Evolutionary conservation across 306 rosid genomes (phyloP).

Genomic region (Oemleria cerasiformis): DNA sequence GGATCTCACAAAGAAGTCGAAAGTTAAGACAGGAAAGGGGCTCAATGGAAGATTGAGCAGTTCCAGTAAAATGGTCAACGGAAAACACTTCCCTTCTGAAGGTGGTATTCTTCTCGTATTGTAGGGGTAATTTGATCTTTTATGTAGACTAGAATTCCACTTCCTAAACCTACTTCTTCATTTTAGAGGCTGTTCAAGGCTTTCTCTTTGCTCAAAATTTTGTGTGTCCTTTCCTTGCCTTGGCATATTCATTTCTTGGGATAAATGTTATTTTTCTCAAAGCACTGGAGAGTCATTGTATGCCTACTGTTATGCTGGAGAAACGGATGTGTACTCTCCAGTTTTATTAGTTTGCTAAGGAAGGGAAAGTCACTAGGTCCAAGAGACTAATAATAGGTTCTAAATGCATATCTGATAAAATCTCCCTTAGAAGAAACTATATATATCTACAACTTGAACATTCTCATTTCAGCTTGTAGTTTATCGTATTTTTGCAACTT

Average conservation of each 20-base stretch:
- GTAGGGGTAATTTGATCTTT: slow-evolving; percentile 11
- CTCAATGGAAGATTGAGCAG: slow-evolving; percentile 36
- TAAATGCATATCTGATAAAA: slow-evolving; percentile 8
- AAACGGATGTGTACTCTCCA: background rate
- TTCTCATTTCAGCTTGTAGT: slow-evolving; percentile 1
- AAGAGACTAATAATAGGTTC: background rate
- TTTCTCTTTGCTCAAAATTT: background rate
- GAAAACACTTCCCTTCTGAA: slow-evolving; percentile 35
- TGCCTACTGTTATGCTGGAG: background rate
- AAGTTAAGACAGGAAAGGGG: slow-evolving; percentile 32
- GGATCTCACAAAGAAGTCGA: slow-evolving; percentile 31
- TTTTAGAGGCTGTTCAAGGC: slow-evolving; percentile 15
- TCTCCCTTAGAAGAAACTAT: slow-evolving; percentile 9
- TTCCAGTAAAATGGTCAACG: slow-evolving; percentile 18
- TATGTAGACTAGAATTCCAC: slow-evolving; percentile 1
- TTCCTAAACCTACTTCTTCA: slow-evolving; percentile 4
- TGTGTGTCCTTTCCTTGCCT: background rate
- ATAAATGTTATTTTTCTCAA: background rate
- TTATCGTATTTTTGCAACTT: slow-evolving; percentile 11
- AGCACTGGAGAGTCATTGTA: background rate
- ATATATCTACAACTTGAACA: slow-evolving; percentile 8
- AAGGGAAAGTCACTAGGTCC: background rate
- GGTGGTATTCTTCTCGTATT: slow-evolving; percentile 29
- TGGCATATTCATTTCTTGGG: background rate
- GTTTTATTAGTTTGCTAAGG: background rate